Evolutionary conservation across 805 yeast species (phyloP).

Genomic region (Wickerhamiella siamensis): DNA sequence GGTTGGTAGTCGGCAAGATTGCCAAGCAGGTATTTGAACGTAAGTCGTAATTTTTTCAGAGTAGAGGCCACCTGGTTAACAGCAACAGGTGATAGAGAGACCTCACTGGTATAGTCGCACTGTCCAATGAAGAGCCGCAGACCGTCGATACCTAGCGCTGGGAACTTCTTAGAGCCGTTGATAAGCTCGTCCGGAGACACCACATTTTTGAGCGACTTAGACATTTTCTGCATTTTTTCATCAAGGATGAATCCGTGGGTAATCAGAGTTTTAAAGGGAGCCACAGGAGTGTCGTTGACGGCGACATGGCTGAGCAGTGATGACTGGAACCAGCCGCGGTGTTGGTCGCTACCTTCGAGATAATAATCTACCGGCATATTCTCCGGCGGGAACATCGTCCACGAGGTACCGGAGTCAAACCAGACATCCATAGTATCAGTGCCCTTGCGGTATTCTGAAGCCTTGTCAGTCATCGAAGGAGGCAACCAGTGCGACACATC

Average conservation of each 20-base stretch:
- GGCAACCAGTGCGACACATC: slow-evolving; percentile 66
- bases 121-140: slow-evolving; percentile 83
- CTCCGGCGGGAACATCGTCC: slow-evolving; percentile 43
- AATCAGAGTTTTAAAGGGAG: slow-evolving; percentile 62
- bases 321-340: slow-evolving; percentile 98
- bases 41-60: slow-evolving; percentile 65
- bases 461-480: slow-evolving; percentile 15
- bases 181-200: slow-evolving; percentile 57
- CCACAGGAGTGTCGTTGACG: slow-evolving; percentile 22
- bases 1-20: slow-evolving; percentile 37
- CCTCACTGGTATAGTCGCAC: slow-evolving; percentile 71
- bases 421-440: slow-evolving; percentile 96
- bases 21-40: slow-evolving; percentile 70
- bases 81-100: slow-evolving; percentile 57
- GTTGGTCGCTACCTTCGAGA: slow-evolving; percentile 96
- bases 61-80: slow-evolving; percentile 66
- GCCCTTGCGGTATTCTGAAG: slow-evolving; percentile 41
- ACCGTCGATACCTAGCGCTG: slow-evolving; percentile 74
- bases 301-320: slow-evolving; percentile 70
- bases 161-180: slow-evolving; percentile 13
- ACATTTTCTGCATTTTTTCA: slow-evolving; percentile 78
- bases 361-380: slow-evolving; percentile 44
- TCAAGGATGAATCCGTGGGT: slow-evolving; percentile 94
- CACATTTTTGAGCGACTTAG: slow-evolving; percentile 80
- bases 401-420: slow-evolving; percentile 94